Evolutionary conservation across 2,329 filamentous ascomycete genomes (phyloP), one percentile per base, ranked within the genome.

Genomic region (Phialemonium atrogriseum): DNA sequence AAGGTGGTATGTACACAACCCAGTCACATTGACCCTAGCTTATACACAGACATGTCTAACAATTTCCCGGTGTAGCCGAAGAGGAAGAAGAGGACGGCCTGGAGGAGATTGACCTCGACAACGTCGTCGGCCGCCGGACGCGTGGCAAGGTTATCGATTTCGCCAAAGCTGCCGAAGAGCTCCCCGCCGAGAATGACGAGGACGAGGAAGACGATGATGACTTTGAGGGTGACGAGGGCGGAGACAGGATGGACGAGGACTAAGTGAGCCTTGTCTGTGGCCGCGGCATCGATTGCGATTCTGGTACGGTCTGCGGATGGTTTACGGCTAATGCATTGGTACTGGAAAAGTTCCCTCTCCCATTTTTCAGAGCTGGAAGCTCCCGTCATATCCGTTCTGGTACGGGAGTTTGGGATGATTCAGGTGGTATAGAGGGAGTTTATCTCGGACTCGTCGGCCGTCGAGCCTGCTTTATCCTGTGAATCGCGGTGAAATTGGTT

Each of bases 81-180:
- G 83, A 84, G 32, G 81, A 83, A 26, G 85, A 87, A 34, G 80
- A 84, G 37, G 72, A 85, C 51, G 82, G 84, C 59, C 75, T 94
- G 70, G 84, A 93, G 55, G 88, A 89, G 62, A 95, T 98, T 56
- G 85, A 94, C 55, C 67, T 75, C 35, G 74, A 75, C 56, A 96
- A 96, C 72, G 94, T 96, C 57, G 78, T 96, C 53, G 80, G 80
- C 41, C 76, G 80, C 49, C 89, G 91, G 59, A 96, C 89, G 42
- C 89, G 89, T 52, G 88, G 88, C 54, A 84, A 85, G 60, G 73
- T 79, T 52, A 95, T 96, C 56, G 85, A 96, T 70, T 96, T 85
- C 62, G 82, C 83, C 50, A 87, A 94, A 67, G 88, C 88, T 13
- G 86, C 85, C 16, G 71, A 83, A 60, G 78, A 94, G 59, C 73